These are phyloP conservation scores for Xylaria sp. DNA, from an alignment of 2,329 filamentous ascomycete species.

Conservation along the genomic window DNA sequence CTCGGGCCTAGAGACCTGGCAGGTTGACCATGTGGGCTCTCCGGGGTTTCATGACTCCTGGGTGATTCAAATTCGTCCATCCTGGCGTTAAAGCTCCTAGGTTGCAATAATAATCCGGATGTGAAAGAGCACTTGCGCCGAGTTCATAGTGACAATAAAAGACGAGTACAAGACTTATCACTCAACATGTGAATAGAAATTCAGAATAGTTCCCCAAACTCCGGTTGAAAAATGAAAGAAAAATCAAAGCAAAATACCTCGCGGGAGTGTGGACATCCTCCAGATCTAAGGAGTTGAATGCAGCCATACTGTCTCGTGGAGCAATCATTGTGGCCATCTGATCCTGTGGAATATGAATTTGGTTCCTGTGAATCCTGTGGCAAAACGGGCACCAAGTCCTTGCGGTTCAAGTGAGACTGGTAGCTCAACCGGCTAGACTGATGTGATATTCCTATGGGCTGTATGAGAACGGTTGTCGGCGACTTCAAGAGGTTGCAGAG, in stretches of 20 bases:
- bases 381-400: slow-evolving; percentile 44
- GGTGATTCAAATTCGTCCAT: slow-evolving; percentile 31
- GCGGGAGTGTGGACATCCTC: slow-evolving; percentile 69
- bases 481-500: slow-evolving; percentile 30
- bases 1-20: slow-evolving; percentile 43
- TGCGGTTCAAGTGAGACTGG: slow-evolving; percentile 46
- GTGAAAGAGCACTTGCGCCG: slow-evolving; percentile 45
- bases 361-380: slow-evolving; percentile 54
- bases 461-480: slow-evolving; percentile 39
- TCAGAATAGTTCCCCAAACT: slow-evolving; percentile 53
- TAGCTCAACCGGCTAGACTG: slow-evolving; percentile 43
- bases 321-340: slow-evolving; percentile 62
- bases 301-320: slow-evolving; percentile 62
- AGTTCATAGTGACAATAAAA: slow-evolving; percentile 42
- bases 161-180: slow-evolving; percentile 47
- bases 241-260: slow-evolving; percentile 69
- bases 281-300: slow-evolving; percentile 65
- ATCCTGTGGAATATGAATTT: slow-evolving; percentile 53
- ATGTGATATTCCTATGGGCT: slow-evolving; percentile 34
- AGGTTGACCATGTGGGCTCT: slow-evolving; percentile 37
- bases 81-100: slow-evolving; percentile 37
- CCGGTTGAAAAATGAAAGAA: slow-evolving; percentile 54
- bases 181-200: slow-evolving; percentile 52
- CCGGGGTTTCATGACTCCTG: slow-evolving; percentile 40
- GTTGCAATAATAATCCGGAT: slow-evolving; percentile 22